phyloP scores from a whole-genome alignment of 2,329 filamentous ascomycete genomes.

The Calonectria pseudoreteaudii region DNA sequence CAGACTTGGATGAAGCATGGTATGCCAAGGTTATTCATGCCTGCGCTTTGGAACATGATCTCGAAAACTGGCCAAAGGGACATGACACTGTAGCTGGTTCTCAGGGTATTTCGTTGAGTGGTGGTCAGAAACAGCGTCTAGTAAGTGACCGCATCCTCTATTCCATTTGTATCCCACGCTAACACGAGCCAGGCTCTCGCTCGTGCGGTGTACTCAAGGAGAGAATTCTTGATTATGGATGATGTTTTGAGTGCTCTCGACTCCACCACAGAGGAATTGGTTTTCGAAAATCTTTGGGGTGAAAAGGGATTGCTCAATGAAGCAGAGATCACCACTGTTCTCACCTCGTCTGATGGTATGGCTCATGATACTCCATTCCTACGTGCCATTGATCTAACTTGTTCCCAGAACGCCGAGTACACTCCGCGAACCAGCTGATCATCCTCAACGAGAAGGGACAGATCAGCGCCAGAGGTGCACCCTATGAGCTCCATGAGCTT shows the following conservation, averaged over 20 bases:
- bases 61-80: constrained; percentile 45
- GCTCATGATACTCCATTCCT: not conserved
- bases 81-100: constrained; percentile 53
- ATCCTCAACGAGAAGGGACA: constrained; percentile 14
- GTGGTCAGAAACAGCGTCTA: constrained; percentile 57
- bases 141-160: constrained; percentile 39
- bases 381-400: not conserved
- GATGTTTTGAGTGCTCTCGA: constrained; percentile 61
- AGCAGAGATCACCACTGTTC: constrained; percentile 53
- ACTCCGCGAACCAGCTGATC: constrained; percentile 7
- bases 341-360: constrained; percentile 18
- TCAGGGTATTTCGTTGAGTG: constrained; percentile 56
- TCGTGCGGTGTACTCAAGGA: constrained; percentile 57
- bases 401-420: constrained; percentile 8
- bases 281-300: constrained; percentile 58
- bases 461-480: constrained; percentile 1
- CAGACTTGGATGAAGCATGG: constrained; percentile 43
- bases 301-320: constrained; percentile 54
- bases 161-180: not conserved
- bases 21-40: constrained; percentile 45
- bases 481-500: constrained; percentile 6
- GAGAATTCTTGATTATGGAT: constrained; percentile 56
- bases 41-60: constrained; percentile 51
- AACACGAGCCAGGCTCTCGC: constrained; percentile 51
- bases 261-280: constrained; percentile 53